phyloP scores from a whole-genome alignment of 2,329 filamentous ascomycete genomes.

The Aspergillus candidus region DNA sequence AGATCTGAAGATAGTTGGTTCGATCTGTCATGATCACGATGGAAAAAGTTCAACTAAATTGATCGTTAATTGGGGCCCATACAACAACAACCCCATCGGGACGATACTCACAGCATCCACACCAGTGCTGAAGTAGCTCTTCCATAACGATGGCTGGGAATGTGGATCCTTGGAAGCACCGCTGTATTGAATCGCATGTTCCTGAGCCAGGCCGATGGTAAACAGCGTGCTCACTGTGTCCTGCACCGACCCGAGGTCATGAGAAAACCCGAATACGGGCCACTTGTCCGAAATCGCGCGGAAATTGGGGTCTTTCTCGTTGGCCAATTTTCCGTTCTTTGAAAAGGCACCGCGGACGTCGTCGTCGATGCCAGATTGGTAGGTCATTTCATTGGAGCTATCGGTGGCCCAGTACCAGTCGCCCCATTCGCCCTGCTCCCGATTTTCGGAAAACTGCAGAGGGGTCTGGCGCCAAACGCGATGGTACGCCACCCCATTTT shows the following conservation, averaged over 20 bases:
- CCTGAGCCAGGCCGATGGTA: constrained; percentile 46
- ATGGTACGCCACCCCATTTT: constrained; percentile 57
- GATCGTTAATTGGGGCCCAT: background rate
- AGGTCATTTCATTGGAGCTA: constrained; percentile 34
- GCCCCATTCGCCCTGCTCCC: constrained; percentile 49
- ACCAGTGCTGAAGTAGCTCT: constrained; percentile 42
- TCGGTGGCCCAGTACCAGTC: constrained; percentile 51
- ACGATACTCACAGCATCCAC: constrained; percentile 24
- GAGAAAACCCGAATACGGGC: constrained; percentile 50
- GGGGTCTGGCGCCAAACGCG: constrained; percentile 46
- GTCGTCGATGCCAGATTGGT: constrained; percentile 43
- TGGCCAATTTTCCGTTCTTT: constrained; percentile 38
- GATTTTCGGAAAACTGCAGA: constrained; percentile 42
- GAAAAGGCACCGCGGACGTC: constrained; percentile 45
- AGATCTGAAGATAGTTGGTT: constrained; percentile 32
- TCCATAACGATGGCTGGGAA: constrained; percentile 45
- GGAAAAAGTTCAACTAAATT: constrained; percentile 41
- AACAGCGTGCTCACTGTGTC: constrained; percentile 40
- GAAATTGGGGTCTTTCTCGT: constrained; percentile 45
- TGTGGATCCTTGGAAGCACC: constrained; percentile 33
- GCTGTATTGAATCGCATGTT: constrained; percentile 46
- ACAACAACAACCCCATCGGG: too few species aligned
- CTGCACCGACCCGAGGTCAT: constrained; percentile 44
- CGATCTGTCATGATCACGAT: constrained; percentile 41
- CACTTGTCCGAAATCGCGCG: constrained; percentile 45